These are phyloP conservation scores for Aspergillus kassunensis DNA, from an alignment of 495 filamentous ascomycete species.

Conservation along the genomic window DNA sequence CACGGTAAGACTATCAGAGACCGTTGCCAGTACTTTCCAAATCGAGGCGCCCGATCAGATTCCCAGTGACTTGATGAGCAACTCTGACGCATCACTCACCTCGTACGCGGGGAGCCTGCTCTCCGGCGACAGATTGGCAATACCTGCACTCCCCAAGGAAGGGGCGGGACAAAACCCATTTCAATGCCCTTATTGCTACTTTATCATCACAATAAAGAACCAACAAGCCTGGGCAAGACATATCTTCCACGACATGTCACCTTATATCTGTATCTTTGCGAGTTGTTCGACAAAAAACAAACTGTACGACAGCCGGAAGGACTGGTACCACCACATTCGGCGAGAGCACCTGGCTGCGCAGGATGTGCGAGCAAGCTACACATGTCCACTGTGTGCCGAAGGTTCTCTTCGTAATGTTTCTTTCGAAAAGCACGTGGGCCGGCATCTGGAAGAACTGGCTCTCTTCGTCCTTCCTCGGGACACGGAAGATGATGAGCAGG, in stretches of 20 bases:
- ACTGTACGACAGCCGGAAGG: slow-evolving; percentile 20
- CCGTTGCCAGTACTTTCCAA: background rate
- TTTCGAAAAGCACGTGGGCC: slow-evolving; percentile 16
- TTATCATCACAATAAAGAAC: slow-evolving; percentile 15
- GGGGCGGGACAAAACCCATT: slow-evolving; percentile 10
- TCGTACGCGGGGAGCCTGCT: background rate
- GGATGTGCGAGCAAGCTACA: background rate
- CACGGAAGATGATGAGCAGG: no score
- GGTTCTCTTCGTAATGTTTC: background rate
- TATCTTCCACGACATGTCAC: slow-evolving; percentile 28
- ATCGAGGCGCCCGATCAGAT: background rate
- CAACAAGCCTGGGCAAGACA: slow-evolving; percentile 20
- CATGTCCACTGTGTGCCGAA: slow-evolving; percentile 13
- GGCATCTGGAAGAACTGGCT: slow-evolving; percentile 22
- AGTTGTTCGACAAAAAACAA: slow-evolving; percentile 18
- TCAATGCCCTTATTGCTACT: slow-evolving; percentile 29
- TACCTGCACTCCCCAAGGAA: slow-evolving; percentile 11
- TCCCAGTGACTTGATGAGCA: background rate
- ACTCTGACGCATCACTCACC: background rate
- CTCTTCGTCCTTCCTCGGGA: no score
- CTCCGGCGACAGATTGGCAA: background rate
- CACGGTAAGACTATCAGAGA: background rate
- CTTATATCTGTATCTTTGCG: slow-evolving; percentile 23
- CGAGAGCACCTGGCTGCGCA: slow-evolving; percentile 2
- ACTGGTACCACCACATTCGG: slow-evolving; percentile 24